A percentile compares a stretch with the other conserved stretches of the same genome.
These are phyloP conservation scores for Paulownia fortunei DNA, from an alignment of 257 asterid species.

Conservation along the genomic window DNA sequence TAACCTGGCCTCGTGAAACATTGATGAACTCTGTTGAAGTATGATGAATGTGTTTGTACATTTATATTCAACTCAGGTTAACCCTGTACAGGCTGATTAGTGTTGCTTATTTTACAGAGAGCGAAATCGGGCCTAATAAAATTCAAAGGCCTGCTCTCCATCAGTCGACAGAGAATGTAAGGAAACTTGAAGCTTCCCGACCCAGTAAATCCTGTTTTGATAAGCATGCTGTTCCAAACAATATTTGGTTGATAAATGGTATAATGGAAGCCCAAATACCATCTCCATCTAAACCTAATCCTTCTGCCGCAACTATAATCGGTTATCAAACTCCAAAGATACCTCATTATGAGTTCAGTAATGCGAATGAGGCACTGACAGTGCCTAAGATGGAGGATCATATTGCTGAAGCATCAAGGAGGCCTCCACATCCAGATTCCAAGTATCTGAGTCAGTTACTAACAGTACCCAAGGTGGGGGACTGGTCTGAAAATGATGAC, in stretches of 20 bases:
- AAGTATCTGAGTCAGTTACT: conserved; percentile 57
- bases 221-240: conserved; percentile 39
- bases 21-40: conserved; percentile 2
- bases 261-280: conserved; percentile 43
- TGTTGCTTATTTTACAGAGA: conserved; percentile 62
- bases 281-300: conserved; percentile 41
- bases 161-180: conserved; percentile 58
- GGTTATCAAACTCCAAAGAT: conserved; percentile 42
- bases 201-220: conserved; percentile 40
- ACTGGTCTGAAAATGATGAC: conserved; percentile 56
- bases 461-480: conserved; percentile 55
- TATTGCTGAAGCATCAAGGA: conserved; percentile 49
- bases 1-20: conserved; percentile 10
- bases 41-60: conserved; percentile 20
- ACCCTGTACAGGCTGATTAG: conserved; percentile 39
- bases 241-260: conserved; percentile 49
- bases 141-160: conserved; percentile 48
- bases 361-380: conserved; percentile 14
- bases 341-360: conserved; percentile 24
- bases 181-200: conserved; percentile 47
- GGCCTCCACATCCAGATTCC: conserved; percentile 79
- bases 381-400: conserved; percentile 41
- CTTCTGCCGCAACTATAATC: conserved; percentile 31
- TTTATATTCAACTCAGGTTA: conserved; percentile 23
- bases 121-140: conserved; percentile 65